Evolutionary conservation across 2,329 filamentous ascomycete genomes (phyloP).

Genomic region (Aspergillus terreus): DNA sequence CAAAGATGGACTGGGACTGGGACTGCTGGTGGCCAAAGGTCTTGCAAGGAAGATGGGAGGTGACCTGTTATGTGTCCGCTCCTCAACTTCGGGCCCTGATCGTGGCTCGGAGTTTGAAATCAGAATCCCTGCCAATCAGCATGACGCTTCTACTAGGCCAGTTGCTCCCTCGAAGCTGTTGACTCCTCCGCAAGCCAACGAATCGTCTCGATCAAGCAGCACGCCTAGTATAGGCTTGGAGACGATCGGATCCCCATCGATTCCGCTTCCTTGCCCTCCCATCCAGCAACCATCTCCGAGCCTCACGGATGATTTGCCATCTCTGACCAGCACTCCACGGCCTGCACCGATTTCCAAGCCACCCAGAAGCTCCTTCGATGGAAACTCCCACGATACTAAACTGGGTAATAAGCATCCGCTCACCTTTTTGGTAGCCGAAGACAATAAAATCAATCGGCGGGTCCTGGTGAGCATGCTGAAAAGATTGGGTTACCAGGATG

Average conservation of each 20-base stretch:
- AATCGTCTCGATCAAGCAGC: constrained; percentile 20
- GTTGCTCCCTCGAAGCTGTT: constrained; percentile 48
- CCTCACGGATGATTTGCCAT: constrained; percentile 23
- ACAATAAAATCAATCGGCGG: constrained; percentile 68
- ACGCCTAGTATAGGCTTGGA: constrained; percentile 20
- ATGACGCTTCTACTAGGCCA: constrained; percentile 44
- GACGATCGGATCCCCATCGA: constrained; percentile 18
- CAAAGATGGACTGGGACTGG: constrained; percentile 66
- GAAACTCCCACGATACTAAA: constrained; percentile 50
- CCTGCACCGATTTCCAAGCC: constrained; percentile 19
- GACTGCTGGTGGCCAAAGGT: constrained; percentile 69
- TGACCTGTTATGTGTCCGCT: constrained; percentile 61
- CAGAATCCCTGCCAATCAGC: constrained; percentile 56
- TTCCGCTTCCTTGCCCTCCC: constrained; percentile 22
- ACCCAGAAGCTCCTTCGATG: constrained; percentile 23
- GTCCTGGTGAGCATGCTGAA: constrained; percentile 64
- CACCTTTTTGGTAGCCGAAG: constrained; percentile 67
- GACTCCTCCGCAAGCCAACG: constrained; percentile 21
- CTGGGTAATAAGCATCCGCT: constrained; percentile 60
- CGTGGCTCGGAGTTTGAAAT: constrained; percentile 68
- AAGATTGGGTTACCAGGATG: constrained; percentile 62
- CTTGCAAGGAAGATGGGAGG: constrained; percentile 66
- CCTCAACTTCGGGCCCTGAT: constrained; percentile 57
- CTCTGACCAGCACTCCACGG: constrained; percentile 20
- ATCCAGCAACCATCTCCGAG: constrained; percentile 29